A percentile compares a stretch with the other conserved stretches of the same genome.
These are phyloP conservation scores for Kentomonas sorsogonicus DNA, from an alignment of 208 protist species.

Conservation along the genomic window DNA sequence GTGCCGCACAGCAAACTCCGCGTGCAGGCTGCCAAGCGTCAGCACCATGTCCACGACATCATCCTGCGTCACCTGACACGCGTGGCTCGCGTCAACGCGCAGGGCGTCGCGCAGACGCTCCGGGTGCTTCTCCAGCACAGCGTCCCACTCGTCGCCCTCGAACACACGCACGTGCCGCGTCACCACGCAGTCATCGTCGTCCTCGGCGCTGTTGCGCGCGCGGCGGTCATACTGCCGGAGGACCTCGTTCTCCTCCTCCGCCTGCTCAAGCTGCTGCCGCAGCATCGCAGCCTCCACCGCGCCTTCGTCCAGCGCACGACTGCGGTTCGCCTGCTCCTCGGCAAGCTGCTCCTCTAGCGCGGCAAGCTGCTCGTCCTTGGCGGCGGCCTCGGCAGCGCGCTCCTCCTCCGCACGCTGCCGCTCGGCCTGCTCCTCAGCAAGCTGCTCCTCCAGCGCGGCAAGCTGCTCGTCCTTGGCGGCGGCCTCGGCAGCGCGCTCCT, in stretches of 20 bases:
- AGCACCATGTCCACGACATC: constrained; percentile 26
- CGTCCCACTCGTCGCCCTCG: constrained; percentile 26
- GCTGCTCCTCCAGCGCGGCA: too few relatives aligned
- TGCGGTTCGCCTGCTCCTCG: too few relatives aligned
- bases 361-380: background rate
- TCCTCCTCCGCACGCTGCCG: too few relatives aligned
- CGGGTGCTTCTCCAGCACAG: constrained; percentile 13
- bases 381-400: background rate
- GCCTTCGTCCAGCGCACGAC: too few relatives aligned
- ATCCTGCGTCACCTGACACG: constrained; percentile 28
- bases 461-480: too few relatives aligned
- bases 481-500: too few relatives aligned
- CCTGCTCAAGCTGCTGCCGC: too few relatives aligned
- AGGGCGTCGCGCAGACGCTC: constrained; percentile 24
- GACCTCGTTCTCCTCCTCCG: constrained; percentile 9
- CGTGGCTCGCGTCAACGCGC: constrained; percentile 17
- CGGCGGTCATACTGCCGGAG: constrained; percentile 11
- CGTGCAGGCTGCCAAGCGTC: constrained; percentile 26
- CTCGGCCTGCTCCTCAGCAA: background rate
- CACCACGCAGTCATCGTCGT: background rate
- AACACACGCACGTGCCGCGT: constrained; percentile 15
- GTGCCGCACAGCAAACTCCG: constrained; percentile 28
- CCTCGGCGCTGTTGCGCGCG: constrained; percentile 7
- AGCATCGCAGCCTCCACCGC: too few relatives aligned
- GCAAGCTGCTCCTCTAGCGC: background rate